Conservation (phyloP, 2,329 filamentous ascomycete species). For the Fusarium buxicola region DNA sequence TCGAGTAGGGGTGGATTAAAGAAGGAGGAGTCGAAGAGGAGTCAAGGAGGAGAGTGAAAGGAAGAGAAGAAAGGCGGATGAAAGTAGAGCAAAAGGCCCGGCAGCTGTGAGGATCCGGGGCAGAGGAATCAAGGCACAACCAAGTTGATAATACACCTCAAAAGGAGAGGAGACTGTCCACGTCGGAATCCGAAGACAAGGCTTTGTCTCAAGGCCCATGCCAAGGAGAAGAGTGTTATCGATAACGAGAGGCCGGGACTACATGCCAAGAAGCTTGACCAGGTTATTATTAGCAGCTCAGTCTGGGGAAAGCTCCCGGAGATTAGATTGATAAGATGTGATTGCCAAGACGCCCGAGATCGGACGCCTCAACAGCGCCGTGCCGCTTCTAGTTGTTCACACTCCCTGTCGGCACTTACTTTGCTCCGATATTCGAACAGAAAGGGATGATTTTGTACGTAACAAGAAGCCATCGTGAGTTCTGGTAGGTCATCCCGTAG, state of each 20-base stretch:
- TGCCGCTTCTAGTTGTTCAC: conserved; percentile 30
- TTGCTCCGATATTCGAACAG: neutral
- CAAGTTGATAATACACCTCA: too few relatives aligned
- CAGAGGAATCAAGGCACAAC: too few relatives aligned
- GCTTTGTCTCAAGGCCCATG: neutral
- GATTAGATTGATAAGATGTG: conserved; percentile 43
- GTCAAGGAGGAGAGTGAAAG: too few relatives aligned
- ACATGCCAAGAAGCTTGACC: conserved; percentile 11
- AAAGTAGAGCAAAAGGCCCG: too few relatives aligned
- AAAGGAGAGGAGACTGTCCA: neutral
- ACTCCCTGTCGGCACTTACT: conserved; percentile 15
- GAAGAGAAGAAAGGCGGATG: too few relatives aligned
- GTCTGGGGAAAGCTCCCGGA: conserved; percentile 28
- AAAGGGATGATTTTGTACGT: conserved; percentile 23
- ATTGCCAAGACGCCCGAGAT: conserved; percentile 34
- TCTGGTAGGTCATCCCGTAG: neutral
- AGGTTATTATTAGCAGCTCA: conserved; percentile 28
- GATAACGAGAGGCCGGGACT: neutral
- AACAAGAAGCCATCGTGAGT: conserved; percentile 11
- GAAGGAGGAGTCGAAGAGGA: too few relatives aligned
- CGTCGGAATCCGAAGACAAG: conserved; percentile 1
- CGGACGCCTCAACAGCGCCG: conserved; percentile 27
- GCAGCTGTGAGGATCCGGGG: too few relatives aligned
- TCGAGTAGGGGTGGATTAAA: too few relatives aligned
- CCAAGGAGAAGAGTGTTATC: neutral